Conservation (phyloP, 2,329 filamentous ascomycete genomes). For the Penicillium sp. region DNA sequence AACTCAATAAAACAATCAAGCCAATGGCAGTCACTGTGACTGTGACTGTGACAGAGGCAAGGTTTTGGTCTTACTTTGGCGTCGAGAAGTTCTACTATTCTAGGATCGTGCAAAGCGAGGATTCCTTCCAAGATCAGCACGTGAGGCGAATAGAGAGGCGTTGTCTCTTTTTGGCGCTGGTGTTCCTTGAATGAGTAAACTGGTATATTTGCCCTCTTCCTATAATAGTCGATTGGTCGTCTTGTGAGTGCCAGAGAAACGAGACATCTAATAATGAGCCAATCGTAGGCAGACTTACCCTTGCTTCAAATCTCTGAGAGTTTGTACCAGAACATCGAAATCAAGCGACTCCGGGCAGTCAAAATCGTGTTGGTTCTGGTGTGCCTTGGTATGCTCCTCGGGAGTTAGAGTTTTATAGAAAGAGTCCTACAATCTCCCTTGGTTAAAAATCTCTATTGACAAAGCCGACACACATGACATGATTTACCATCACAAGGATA, state of each 20-base stretch:
- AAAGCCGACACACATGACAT: constrained; percentile 3
- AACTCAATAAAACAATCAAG: not conserved
- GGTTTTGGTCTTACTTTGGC: constrained; percentile 55
- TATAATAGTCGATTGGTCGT: constrained; percentile 14
- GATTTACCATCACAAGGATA: constrained; percentile 84
- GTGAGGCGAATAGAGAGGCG: constrained; percentile 90
- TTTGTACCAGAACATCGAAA: constrained; percentile 81
- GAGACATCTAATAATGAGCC: not conserved
- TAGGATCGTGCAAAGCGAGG: constrained; percentile 83
- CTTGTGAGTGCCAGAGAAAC: not conserved
- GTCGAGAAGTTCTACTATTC: constrained; percentile 81
- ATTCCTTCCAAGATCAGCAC: constrained; percentile 95
- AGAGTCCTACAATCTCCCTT: constrained; percentile 64
- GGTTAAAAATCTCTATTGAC: not conserved
- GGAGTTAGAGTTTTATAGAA: constrained; percentile 88
- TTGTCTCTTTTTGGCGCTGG: constrained; percentile 71
- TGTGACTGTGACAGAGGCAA: not conserved
- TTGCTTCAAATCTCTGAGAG: constrained; percentile 78
- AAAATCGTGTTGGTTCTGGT: constrained; percentile 91
- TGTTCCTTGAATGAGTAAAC: constrained; percentile 95
- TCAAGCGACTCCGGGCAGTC: constrained; percentile 92
- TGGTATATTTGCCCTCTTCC: constrained; percentile 70
- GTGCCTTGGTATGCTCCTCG: constrained; percentile 75
- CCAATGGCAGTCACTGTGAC: not conserved
- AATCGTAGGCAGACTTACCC: constrained; percentile 59